Percentiles rank a stretch among this genome's conserved stretches.
phyloP scores from a whole-genome alignment of 2,329 filamentous ascomycete species.

The Bipolaris oryzae region DNA sequence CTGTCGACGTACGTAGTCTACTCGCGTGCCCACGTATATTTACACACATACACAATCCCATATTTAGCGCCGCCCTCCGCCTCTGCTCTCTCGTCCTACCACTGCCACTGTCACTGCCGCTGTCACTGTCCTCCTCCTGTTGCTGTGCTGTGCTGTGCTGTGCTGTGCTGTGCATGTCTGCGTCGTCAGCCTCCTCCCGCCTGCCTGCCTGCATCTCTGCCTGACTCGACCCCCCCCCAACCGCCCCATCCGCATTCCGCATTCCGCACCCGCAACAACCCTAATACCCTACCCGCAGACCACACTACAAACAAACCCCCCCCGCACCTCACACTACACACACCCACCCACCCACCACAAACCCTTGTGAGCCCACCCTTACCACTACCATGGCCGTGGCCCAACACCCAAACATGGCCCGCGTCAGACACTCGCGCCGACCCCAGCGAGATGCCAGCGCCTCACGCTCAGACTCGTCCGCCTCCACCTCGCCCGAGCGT shows the following conservation, averaged over 20 bases:
- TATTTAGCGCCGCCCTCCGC: neutral
- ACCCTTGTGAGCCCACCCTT: conserved; percentile 2
- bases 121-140: too few species aligned
- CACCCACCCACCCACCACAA: neutral
- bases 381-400: conserved; percentile 15
- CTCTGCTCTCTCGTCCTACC: neutral
- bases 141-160: too few species aligned
- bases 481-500: conserved; percentile 75
- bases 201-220: neutral
- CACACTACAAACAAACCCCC: neutral
- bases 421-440: conserved; percentile 30
- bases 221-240: conserved; percentile 23
- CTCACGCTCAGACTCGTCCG: conserved; percentile 60
- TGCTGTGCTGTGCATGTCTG: too few species aligned
- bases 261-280: conserved; percentile 4
- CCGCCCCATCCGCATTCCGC: conserved; percentile 7
- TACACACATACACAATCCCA: too few species aligned
- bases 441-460: conserved; percentile 40
- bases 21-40: too few species aligned
- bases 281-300: conserved; percentile 1
- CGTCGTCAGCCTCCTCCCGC: neutral
- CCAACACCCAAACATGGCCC: conserved; percentile 11
- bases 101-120: too few species aligned
- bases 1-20: neutral
- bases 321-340: neutral